Evolutionary conservation across 495 filamentous ascomycete species (phyloP), one percentile per base, ranked within the genome.

Genomic region (Penicillium salamii): DNA sequence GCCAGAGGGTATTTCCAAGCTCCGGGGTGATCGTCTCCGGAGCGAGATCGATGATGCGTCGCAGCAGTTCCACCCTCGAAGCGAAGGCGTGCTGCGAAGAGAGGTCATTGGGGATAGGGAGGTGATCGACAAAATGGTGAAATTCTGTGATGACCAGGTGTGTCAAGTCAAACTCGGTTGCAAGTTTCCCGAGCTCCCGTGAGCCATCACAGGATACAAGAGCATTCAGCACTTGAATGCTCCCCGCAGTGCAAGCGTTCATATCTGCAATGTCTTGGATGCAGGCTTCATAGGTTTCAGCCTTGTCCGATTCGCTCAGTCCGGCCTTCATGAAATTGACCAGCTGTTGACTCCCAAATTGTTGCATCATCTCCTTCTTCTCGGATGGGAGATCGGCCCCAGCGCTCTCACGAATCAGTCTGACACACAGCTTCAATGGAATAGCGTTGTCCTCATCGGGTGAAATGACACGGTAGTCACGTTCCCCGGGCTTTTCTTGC

Each of bases 221-320:
- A 15, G 80, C 77, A 49, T 71, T 76, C 24, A 95, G 67, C 5
- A 82, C 83, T 53, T 84, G 87, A 12, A 91, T 80, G 57, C 88
- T 93, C 2, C 89, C 90, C 3, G 78, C 77, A 7, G 78, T 76
- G 21, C 72, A 80, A 24, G 72, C 50, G 19, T 77, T 82, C 64
- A 65, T 77, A 33, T 71, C 67, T 11, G 77, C 71, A 42, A 87
- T 82, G 54, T 87, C 81, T 31, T 72, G 63, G 21, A 86, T 69
- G 47, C 82, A 85, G 28, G 68, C 67, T 45, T 77, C 67, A 44
- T 82, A 83, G 12, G 84, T 82, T 9, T 70, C 65, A 51, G 71
- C 70, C 43, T 79, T 76, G 38, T 76, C 72, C 7, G 58, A 54
- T 32, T 73, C 69, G 33, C 64, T 70, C 20, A 82, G 73, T 1